phyloP scores from a whole-genome alignment of 2,329 filamentous ascomycete species.

The Pestalotiopsis sp. region DNA sequence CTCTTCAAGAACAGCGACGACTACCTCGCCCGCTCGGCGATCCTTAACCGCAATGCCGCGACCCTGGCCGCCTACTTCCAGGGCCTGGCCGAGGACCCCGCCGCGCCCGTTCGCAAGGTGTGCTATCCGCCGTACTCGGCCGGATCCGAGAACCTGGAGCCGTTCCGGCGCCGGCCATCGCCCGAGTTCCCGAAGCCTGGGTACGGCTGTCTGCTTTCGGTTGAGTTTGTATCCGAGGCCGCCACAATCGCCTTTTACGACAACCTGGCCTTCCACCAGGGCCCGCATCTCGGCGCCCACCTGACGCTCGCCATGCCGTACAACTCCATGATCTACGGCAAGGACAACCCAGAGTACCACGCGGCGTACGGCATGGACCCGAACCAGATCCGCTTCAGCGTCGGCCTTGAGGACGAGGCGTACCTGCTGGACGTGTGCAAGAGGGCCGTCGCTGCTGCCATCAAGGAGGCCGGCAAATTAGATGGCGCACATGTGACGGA shows the following conservation, averaged over 20 bases:
- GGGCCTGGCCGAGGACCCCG: conserved; percentile 28
- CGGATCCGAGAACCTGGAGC: conserved; percentile 17
- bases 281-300: conserved; percentile 57
- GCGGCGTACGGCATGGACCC: conserved; percentile 39
- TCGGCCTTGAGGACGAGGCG: conserved; percentile 47
- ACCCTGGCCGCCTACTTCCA: conserved; percentile 43
- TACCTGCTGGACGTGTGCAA: conserved; percentile 36
- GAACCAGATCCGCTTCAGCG: conserved; percentile 48
- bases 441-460: conserved; percentile 7
- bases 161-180: conserved; percentile 38
- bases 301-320: conserved; percentile 53
- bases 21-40: conserved; percentile 41
- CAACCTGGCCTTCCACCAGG: conserved; percentile 48
- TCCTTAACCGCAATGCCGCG: conserved; percentile 47
- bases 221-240: conserved; percentile 50
- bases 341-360: conserved; percentile 40
- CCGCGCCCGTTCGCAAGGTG: conserved; percentile 41
- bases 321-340: conserved; percentile 46
- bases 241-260: conserved; percentile 52
- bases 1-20: conserved; percentile 48
- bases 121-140: conserved; percentile 43
- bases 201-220: conserved; percentile 56
- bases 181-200: conserved; percentile 51
- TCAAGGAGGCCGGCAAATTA: conserved; percentile 9
- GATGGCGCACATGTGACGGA: conserved; percentile 6